Base-by-base conservation (phyloP, 1,284 basidiomycete species). In the Volvariella volvacea region DNA sequence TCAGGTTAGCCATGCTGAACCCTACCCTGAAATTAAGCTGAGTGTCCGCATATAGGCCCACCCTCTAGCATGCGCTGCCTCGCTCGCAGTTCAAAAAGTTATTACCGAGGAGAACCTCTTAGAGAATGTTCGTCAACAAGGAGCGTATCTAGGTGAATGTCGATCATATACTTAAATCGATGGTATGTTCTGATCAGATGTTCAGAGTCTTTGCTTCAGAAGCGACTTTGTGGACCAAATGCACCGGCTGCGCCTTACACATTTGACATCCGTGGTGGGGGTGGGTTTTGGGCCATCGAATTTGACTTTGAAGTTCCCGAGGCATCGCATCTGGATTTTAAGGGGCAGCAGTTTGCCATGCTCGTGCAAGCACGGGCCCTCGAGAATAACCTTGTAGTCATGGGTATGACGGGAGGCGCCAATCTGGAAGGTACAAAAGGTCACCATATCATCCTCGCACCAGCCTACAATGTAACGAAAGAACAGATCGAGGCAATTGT, bases 251-350 rank as follows among this genome's bases (percentile, higher is more conserved):
- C 75, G 28, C 82, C 83, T 1, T 85, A 75, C 56, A 71, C 74
- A 3, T 87, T 83, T 57, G 81, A 90, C 60, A 75, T 88, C 47
- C 76, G 88, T 37, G 88, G 91, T 15, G 78, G 78, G 19, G 90
- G 90, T 9, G 74, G 80, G 22, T 90, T 92, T 68, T 90, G 83
- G 80, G 85, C 71, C 10, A 65, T 92, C 47, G 90, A 93, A 60
- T 89, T 91, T 52, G 85, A 87, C 55, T 80, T 83, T 53, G 63
- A 63, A 9, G 58, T 54, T 6, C 59, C 61, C 8, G 67, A 69
- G 47, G 70, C 67, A 7, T 46, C 56, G 20, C 54, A 55, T 20
- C 49, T 76, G n/a, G 66, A 80, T 49, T 71, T 85, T 50, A 69
- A 71, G 51, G 72, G 70, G 4, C 44, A 70, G 36, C 55, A 59